These are phyloP conservation scores for Clarireedia homoeocarpa DNA, from an alignment of 2,329 filamentous ascomycete species.

Conservation along the genomic window DNA sequence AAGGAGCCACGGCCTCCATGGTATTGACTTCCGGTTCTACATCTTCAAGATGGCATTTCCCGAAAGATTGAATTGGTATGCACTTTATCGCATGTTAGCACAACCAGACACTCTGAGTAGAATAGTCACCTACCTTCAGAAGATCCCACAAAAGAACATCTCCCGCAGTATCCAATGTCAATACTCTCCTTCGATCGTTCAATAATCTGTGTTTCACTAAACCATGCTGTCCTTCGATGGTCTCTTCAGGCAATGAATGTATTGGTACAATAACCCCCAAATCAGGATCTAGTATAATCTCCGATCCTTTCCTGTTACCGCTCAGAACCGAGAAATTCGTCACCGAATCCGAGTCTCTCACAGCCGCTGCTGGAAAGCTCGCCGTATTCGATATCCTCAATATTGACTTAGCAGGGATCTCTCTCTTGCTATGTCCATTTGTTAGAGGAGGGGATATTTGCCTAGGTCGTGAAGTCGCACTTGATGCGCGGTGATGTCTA, in stretches of 20 bases:
- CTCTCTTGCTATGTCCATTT: slow-evolving; percentile 40
- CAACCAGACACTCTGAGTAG: slow-evolving; percentile 14
- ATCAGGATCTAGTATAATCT: slow-evolving; percentile 44
- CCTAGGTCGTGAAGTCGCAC: slow-evolving; percentile 33
- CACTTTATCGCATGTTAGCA: slow-evolving; percentile 48
- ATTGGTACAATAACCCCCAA: slow-evolving; percentile 51
- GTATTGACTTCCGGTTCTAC: slow-evolving; percentile 84
- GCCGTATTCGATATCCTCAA: slow-evolving; percentile 80
- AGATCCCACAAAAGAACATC: slow-evolving; percentile 95
- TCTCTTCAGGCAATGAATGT: slow-evolving; percentile 63
- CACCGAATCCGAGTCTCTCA: slow-evolving; percentile 48
- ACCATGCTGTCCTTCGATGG: slow-evolving; percentile 91
- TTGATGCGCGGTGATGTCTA: slow-evolving; percentile 41
- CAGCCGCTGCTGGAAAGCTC: slow-evolving; percentile 53
- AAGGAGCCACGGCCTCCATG: slow-evolving; percentile 81
- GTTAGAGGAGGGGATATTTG: slow-evolving; percentile 31
- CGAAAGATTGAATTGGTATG: slow-evolving; percentile 81
- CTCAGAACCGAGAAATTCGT: slow-evolving; percentile 41
- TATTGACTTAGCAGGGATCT: slow-evolving; percentile 71
- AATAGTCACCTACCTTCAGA: slow-evolving; percentile 52
- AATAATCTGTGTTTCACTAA: slow-evolving; percentile 88
- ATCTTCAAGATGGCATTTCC: slow-evolving; percentile 88
- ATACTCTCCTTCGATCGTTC: slow-evolving; percentile 80
- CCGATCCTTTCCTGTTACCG: slow-evolving; percentile 45
- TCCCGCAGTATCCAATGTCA: slow-evolving; percentile 90